Percentiles rank a stretch among this genome's conserved stretches.
Conservation (phyloP, 805 yeast species). For the Zygotorulaspora florentina region DNA sequence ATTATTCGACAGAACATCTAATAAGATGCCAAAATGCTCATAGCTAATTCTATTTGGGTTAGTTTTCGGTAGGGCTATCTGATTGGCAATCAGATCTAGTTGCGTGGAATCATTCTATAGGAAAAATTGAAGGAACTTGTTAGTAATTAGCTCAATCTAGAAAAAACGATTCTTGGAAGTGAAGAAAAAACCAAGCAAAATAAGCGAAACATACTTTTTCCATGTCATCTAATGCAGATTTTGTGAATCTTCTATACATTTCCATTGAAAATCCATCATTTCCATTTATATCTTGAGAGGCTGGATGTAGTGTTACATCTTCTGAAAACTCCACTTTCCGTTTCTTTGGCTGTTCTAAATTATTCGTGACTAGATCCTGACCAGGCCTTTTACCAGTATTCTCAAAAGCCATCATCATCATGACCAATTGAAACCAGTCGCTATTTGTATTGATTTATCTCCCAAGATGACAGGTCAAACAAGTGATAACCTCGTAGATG, state of each 20-base stretch:
- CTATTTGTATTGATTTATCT: no score
- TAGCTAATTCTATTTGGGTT: constrained; percentile 53
- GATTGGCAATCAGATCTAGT: constrained; percentile 55
- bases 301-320: constrained; percentile 20
- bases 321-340: constrained; percentile 34
- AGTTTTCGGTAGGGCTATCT: constrained; percentile 49
- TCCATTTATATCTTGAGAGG: constrained; percentile 9
- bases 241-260: constrained; percentile 45
- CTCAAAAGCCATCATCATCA: constrained; percentile 33
- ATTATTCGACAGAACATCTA: constrained; percentile 58
- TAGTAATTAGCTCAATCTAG: constrained; percentile 13
- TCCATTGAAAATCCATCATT: constrained; percentile 32
- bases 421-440: background rate
- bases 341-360: constrained; percentile 23
- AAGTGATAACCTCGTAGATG: no score
- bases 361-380: constrained; percentile 8
- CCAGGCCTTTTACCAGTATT: constrained; percentile 24
- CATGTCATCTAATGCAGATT: constrained; percentile 64
- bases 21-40: constrained; percentile 49
- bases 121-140: constrained; percentile 7
- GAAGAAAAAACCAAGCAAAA: background rate
- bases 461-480: no score
- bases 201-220: constrained; percentile 46
- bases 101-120: constrained; percentile 47
- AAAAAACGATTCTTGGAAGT: constrained; percentile 5